Evolutionary conservation across 352 stramenopile genomes (phyloP), one percentile per base, ranked within the genome.

Genomic region (Phytophthora pluvialis): DNA sequence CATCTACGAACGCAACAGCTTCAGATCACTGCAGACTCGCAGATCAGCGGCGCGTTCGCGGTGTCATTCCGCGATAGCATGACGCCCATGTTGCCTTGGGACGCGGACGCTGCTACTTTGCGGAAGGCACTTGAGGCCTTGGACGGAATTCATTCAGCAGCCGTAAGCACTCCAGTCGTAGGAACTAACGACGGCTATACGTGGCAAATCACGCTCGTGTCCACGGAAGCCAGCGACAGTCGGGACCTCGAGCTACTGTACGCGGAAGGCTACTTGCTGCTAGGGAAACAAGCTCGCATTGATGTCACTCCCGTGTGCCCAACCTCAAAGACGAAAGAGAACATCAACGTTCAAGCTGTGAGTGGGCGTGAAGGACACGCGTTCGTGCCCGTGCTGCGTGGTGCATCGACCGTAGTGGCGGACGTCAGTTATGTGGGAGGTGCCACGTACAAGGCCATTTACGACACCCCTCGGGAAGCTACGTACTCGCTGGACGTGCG

Each of bases 371-470:
- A 91, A 26, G 88, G 88, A 1, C 80, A 93, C 45, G 69, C 78
- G 3, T 95, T 95, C 54, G 75, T 93, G 0, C 77, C 86, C 0
- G 73, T 88, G 28, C 56, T 95, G 8, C 70, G 72, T 28, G 88
- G 88, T 3, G 60, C 81, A 0, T 61, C 77, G 4, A 85, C 59
- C 3, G 73, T 93, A 2, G 73, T 76, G n/a, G 88, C 73, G 0
- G 86, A 93, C 10, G 81, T 93, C 39, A 74, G 64, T 25, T 93
- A 89, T 56, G 29, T 80, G 0, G 52, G 71, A 8, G 66, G 72
- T 16, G 94, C 94, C 47, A 87, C 87, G 46, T 98, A 98, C 67
- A 50, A 85, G 18, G 95, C 86, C 31, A 83, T 83, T 6, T 99
- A 99, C 66, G 76, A 86, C 6, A 93, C 91, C 0, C 95, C 97